Evolutionary conservation across 2,329 filamentous ascomycete genomes (phyloP).

Genomic region (Aspergillus carbonarius): DNA sequence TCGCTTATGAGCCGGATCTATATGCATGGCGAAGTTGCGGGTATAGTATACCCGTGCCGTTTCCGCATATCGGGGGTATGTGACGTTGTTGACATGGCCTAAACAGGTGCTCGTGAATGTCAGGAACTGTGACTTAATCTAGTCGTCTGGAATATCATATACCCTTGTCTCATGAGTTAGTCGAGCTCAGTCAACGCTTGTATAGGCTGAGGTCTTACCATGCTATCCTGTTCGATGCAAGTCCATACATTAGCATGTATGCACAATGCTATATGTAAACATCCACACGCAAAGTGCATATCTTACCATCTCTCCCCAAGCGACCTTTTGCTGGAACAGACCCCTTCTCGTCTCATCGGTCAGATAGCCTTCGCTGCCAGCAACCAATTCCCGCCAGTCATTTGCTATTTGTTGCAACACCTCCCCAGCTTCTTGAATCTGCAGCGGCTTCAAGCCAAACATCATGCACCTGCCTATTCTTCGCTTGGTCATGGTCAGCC

Average conservation of each 20-base stretch:
- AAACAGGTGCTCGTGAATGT: conserved; percentile 16
- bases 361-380: conserved; percentile 73
- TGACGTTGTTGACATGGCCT: conserved; percentile 85
- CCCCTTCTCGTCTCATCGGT: conserved; percentile 62
- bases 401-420: conserved; percentile 61
- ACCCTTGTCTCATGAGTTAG: conserved; percentile 22
- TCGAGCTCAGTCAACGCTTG: background rate
- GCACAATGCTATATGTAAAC: background rate
- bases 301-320: conserved; percentile 81
- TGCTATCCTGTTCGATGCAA: conserved; percentile 40
- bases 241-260: conserved; percentile 20
- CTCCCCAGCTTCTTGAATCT: conserved; percentile 57
- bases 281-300: background rate
- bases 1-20: conserved; percentile 60
- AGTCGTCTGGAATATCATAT: conserved; percentile 5
- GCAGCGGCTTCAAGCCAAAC: conserved; percentile 64
- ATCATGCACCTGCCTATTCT: conserved; percentile 72
- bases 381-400: conserved; percentile 71
- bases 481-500: conserved; percentile 67
- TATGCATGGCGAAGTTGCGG: conserved; percentile 63
- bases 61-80: conserved; percentile 81
- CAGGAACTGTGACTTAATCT: background rate
- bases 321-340: conserved; percentile 65
- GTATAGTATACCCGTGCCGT: conserved; percentile 77
- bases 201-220: conserved; percentile 38